Conservation (phyloP, 2,329 filamentous ascomycete species). For the Sporothrix mexicana region DNA sequence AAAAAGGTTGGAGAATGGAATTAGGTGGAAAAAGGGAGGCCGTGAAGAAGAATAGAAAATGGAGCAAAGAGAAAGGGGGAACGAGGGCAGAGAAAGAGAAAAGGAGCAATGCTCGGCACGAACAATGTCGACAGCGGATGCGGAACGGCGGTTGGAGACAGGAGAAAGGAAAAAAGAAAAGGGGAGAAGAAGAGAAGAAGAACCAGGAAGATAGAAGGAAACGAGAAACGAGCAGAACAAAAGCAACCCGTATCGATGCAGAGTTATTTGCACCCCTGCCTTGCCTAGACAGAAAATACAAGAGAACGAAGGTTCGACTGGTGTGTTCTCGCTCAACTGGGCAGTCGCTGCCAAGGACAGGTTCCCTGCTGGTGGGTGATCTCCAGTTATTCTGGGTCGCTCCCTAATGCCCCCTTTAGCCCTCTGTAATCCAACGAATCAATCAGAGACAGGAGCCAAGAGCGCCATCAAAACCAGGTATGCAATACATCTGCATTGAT, state of each 20-base stretch:
- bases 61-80: background rate
- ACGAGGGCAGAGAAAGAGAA: background rate
- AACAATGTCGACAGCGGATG: constrained; percentile 17
- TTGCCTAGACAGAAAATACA: background rate
- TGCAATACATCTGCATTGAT: too few species aligned
- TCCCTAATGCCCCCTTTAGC: background rate
- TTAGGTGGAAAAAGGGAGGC: background rate
- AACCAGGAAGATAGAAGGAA: background rate
- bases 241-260: constrained; percentile 14
- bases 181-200: constrained; percentile 6
- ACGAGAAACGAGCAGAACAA: background rate
- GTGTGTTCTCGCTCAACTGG: background rate
- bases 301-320: background rate
- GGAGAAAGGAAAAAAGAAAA: background rate
- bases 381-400: constrained; percentile 10
- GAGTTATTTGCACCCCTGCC: background rate
- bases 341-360: background rate
- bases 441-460: constrained; percentile 11
- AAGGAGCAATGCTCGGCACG: background rate
- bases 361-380: constrained; percentile 10
- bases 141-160: background rate
- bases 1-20: background rate
- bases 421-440: constrained; percentile 5
- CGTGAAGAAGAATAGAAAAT: background rate
- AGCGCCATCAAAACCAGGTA: background rate